Evolutionary conservation across 805 yeast species (phyloP), one percentile per base, ranked within the genome.

Genomic region (Wickerhamomyces canadensis): DNA sequence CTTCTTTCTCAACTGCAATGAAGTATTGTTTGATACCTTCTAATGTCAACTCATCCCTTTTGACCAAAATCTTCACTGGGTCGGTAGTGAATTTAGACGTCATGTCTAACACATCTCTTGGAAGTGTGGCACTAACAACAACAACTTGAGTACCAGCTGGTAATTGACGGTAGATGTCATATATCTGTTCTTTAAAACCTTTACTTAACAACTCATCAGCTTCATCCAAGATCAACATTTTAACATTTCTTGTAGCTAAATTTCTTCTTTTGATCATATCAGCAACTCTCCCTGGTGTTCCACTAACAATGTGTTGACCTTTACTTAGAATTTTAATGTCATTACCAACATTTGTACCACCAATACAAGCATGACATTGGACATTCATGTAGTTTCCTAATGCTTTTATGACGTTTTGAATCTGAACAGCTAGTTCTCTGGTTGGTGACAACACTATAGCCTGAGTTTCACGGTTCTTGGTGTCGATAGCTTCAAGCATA

Each of bases 171-270:
- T 84, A 89, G 47, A 91, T 84, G 54, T 89, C 94, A 70, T 86
- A 86, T 51, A 93, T 91, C 68, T 89, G 96, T 58, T 86, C 94
- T 65, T 86, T 84, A 76, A 93, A 93, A 45, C 98, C 98, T 47
- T 87, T 82, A 34, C 91, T 77, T 53, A 93, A 70, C 65, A 93
- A 67, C 65, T 93, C 97, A 68, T 93, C 98, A 15, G 98, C 98
- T 66, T 93, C 98, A 65, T 93, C 98, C 54, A 93, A 68, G 46
- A 93, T 77, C 48, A 91, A 68, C 84, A 93, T 82, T 68, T 89
- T 87, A 49, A 88, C 71, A 54, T 80, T 73, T 50, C 88, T 78
- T 13, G 93, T 77, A 45, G 71, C 68, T 52, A 93, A 69, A 51
- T 72, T 72, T 48, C 94, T 78, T 62, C 96, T 77, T 57, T 84